A percentile compares a stretch with the other conserved stretches of the same genome.
Evolutionary conservation across 345 rosid species (phyloP).

Genomic region (Eucalyptus coolabah): DNA sequence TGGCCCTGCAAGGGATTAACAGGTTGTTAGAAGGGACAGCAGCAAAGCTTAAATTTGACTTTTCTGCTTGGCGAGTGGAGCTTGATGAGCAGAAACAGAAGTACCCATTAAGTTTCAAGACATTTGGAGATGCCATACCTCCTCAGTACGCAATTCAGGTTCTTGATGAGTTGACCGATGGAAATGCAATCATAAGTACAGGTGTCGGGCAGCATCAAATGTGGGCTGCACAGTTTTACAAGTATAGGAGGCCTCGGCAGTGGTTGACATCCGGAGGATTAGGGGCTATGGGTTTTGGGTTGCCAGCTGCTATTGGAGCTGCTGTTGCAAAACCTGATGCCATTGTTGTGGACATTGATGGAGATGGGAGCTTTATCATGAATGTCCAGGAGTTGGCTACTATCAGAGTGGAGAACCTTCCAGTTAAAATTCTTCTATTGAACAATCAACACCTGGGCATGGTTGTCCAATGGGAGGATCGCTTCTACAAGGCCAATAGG

Average conservation of each 20-base stretch:
- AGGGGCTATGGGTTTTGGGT: constrained; percentile 99
- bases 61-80: constrained; percentile 65
- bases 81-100: constrained; percentile 56
- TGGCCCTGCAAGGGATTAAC: constrained; percentile 65
- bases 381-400: constrained; percentile 94
- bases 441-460: constrained; percentile 97
- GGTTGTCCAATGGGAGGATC: constrained; percentile 97
- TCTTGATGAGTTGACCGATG: constrained; percentile 76
- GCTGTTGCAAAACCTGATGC: constrained; percentile 86
- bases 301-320: constrained; percentile 97
- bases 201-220: constrained; percentile 99
- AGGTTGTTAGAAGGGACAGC: constrained; percentile 39
- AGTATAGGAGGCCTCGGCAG: constrained; percentile 75
- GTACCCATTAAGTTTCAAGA: constrained; percentile 62
- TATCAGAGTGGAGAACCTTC: constrained; percentile 75
- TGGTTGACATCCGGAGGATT: constrained; percentile 92
- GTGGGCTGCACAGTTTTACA: constrained; percentile 99
- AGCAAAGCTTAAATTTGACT: constrained; percentile 36
- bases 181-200: constrained; percentile 83
- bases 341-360: constrained; percentile 81
- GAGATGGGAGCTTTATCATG: constrained; percentile 97
- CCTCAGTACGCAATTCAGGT: constrained; percentile 87
- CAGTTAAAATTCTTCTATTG: constrained; percentile 63
- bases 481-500: constrained; percentile 89
- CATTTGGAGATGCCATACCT: constrained; percentile 85